Conservation (phyloP, 164 flowering plant genomes). For the Litsea cubeba region DNA sequence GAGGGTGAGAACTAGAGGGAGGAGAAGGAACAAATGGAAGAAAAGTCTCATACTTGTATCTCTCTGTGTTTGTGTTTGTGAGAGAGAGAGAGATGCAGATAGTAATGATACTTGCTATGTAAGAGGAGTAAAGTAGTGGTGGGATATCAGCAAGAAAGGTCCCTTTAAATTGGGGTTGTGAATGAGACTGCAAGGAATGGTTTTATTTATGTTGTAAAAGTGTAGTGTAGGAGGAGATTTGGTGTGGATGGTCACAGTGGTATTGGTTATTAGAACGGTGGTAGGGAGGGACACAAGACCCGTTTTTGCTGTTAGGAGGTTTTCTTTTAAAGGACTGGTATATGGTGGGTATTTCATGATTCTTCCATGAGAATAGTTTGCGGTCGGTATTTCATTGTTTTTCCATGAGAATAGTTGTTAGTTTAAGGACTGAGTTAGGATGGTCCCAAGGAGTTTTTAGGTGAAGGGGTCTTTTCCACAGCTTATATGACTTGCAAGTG, state of each 20-base stretch:
- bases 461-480: too few species aligned
- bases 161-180: too few species aligned
- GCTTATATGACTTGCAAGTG: too few species aligned
- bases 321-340: background rate
- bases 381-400: background rate
- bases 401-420: background rate
- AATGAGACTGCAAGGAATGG: too few species aligned
- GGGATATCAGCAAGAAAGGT: too few species aligned
- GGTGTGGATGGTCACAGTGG: too few species aligned
- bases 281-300: background rate
- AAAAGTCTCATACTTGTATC: background rate
- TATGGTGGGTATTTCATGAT: background rate
- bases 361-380: background rate
- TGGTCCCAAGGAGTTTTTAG: background rate
- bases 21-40: constrained; percentile 4
- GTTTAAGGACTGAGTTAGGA: background rate
- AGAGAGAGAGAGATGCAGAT: background rate
- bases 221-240: too few species aligned
- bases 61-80: background rate
- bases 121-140: background rate
- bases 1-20: constrained; percentile 1
- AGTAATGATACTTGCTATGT: background rate
- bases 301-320: background rate
- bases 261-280: too few species aligned
- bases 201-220: too few species aligned